Percentiles rank a stretch among this genome's conserved stretches.
Evolutionary conservation across 2,329 filamentous ascomycete genomes (phyloP).

Genomic region (Dactylellina cionopaga): DNA sequence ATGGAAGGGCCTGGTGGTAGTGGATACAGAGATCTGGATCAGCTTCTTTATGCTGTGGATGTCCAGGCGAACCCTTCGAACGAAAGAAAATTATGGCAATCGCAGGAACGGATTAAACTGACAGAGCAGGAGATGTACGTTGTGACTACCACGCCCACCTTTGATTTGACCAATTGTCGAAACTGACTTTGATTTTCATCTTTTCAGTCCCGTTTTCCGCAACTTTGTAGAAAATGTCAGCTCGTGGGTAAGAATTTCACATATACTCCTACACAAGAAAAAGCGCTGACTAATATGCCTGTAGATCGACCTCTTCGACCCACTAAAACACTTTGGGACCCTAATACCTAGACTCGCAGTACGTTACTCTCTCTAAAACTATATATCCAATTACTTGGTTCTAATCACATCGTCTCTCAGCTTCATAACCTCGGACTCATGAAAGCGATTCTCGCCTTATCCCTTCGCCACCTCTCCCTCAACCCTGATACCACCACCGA

Average conservation of each 20-base stretch:
- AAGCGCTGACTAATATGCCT: background rate
- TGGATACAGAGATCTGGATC: slow-evolving; percentile 44
- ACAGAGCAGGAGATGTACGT: slow-evolving; percentile 54
- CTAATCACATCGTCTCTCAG: slow-evolving; percentile 59
- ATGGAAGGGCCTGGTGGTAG: slow-evolving; percentile 30
- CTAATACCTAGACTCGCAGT: slow-evolving; percentile 59
- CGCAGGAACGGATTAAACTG: slow-evolving; percentile 52
- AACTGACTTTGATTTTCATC: background rate
- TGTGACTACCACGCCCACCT: background rate
- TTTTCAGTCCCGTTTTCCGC: slow-evolving; percentile 51
- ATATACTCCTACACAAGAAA: background rate
- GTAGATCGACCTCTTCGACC: slow-evolving; percentile 60
- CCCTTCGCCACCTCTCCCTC: slow-evolving; percentile 66
- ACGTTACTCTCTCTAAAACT: slow-evolving; percentile 60
- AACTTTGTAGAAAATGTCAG: slow-evolving; percentile 56
- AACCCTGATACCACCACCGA: slow-evolving; percentile 58
- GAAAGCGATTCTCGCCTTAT: slow-evolving; percentile 69
- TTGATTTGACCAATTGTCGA: background rate
- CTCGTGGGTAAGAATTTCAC: slow-evolving; percentile 53
- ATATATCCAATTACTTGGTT: slow-evolving; percentile 62
- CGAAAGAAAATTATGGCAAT: slow-evolving; percentile 54
- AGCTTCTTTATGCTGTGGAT: slow-evolving; percentile 44
- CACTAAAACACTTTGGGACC: slow-evolving; percentile 58
- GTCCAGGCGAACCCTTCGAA: slow-evolving; percentile 44
- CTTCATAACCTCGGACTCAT: slow-evolving; percentile 68